Conservation (phyloP, 2,329 filamentous ascomycete species). For the Mycosphaerella sp. region DNA sequence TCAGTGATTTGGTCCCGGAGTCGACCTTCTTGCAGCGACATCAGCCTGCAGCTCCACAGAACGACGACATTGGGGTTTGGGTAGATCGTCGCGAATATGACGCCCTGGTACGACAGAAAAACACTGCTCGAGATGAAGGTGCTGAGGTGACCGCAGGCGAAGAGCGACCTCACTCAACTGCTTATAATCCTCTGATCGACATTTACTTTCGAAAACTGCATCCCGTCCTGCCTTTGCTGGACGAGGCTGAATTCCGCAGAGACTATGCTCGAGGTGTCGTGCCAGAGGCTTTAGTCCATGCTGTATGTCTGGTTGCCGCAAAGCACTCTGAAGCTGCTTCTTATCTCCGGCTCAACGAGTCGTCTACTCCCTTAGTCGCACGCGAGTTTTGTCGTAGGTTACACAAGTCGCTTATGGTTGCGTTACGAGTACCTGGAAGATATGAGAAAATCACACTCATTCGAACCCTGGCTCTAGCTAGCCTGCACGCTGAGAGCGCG, state of each 20-base stretch:
- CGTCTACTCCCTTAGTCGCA: constrained; percentile 32
- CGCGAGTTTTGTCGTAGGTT: constrained; percentile 42
- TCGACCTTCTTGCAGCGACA: constrained; percentile 42
- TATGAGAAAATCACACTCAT: constrained; percentile 44
- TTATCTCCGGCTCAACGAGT: constrained; percentile 36
- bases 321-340: constrained; percentile 41
- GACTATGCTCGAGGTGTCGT: constrained; percentile 34
- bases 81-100: constrained; percentile 32
- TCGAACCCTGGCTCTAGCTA: constrained; percentile 42
- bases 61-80: constrained; percentile 33
- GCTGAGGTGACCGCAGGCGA: constrained; percentile 9
- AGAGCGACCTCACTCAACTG: constrained; percentile 31
- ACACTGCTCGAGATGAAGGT: constrained; percentile 12
- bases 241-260: constrained; percentile 38
- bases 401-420: constrained; percentile 39
- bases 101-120: constrained; percentile 25
- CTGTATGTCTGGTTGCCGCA: constrained; percentile 44
- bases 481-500: constrained; percentile 43
- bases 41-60: constrained; percentile 16
- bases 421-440: constrained; percentile 38
- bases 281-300: constrained; percentile 39
- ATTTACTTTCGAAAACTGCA: constrained; percentile 44
- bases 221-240: constrained; percentile 43
- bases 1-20: constrained; percentile 41
- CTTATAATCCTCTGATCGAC: constrained; percentile 37